phyloP scores from a whole-genome alignment of 331 rosid species.

The Quercus phellos region DNA sequence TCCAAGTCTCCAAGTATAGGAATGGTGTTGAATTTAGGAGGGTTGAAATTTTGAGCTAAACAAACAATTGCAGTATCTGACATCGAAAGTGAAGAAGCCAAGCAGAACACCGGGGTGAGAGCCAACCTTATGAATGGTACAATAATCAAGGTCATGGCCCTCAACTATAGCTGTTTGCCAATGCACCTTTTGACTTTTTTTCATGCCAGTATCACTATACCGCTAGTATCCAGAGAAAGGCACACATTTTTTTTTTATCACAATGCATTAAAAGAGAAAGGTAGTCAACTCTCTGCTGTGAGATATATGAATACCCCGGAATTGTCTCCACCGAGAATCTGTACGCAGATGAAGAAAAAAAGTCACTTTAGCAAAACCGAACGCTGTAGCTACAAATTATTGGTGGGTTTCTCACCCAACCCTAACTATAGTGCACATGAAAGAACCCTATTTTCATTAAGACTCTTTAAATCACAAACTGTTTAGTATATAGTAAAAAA shows the following conservation, averaged over 20 bases:
- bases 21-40: background rate
- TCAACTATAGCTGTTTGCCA: background rate
- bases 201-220: background rate
- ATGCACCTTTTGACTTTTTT: background rate
- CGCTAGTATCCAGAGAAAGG: background rate
- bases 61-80: background rate
- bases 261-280: slow-evolving; percentile 14
- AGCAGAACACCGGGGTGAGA: background rate
- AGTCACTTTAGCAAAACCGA: slow-evolving; percentile 21
- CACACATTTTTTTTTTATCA: slow-evolving; percentile 5
- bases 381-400: slow-evolving; percentile 25
- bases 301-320: slow-evolving; percentile 33
- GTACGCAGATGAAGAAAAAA: slow-evolving; percentile 16
- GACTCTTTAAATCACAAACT: background rate
- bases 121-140: background rate
- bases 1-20: background rate
- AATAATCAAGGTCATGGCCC: background rate
- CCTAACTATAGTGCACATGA: slow-evolving; percentile 50
- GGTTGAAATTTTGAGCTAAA: background rate
- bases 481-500: background rate
- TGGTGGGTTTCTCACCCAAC: slow-evolving; percentile 67
- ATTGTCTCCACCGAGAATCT: slow-evolving; percentile 4
- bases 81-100: background rate
- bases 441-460: slow-evolving; percentile 27
- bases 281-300: slow-evolving; percentile 25